A percentile compares a stretch with the other conserved stretches of the same genome.
These are phyloP conservation scores for Bretschneidera sinensis DNA, from an alignment of 345 rosid species.

Conservation along the genomic window DNA sequence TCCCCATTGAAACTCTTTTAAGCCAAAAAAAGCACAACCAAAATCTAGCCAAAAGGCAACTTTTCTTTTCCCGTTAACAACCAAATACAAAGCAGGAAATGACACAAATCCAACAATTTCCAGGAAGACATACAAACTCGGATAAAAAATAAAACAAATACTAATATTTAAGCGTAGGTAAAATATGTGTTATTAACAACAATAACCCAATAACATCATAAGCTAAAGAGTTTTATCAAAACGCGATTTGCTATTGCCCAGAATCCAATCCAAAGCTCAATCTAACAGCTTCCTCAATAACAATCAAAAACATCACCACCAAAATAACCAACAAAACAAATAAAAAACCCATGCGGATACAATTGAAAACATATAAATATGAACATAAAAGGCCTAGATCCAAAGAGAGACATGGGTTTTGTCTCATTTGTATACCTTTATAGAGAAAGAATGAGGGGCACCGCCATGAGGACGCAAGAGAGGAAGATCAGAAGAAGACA, in stretches of 20 bases:
- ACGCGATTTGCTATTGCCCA: background rate
- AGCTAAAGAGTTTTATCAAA: background rate
- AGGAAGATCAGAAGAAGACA: slow-evolving; percentile 62
- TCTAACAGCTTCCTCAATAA: background rate
- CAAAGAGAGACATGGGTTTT: slow-evolving; percentile 15
- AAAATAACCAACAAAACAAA: background rate
- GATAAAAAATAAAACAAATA: too few relatives aligned
- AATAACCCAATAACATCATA: background rate
- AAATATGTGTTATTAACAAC: background rate
- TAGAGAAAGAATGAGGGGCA: slow-evolving; percentile 31
- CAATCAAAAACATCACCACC: background rate
- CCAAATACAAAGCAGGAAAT: too few relatives aligned
- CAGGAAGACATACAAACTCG: too few relatives aligned
- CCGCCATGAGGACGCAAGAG: slow-evolving; percentile 72
- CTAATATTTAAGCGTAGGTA: too few relatives aligned
- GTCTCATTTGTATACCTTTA: slow-evolving; percentile 30
- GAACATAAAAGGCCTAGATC: slow-evolving; percentile 35
- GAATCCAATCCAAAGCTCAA: background rate
- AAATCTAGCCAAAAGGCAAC: too few relatives aligned
- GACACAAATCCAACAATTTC: background rate
- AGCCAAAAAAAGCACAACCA: too few relatives aligned
- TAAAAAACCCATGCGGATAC: slow-evolving; percentile 4
- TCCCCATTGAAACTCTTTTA: too few relatives aligned
- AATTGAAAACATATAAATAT: background rate
- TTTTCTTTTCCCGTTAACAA: too few relatives aligned